Evolutionary conservation across 108 stramenopile species (phyloP).

Genomic region (Halocafeteria seosinensis): DNA sequence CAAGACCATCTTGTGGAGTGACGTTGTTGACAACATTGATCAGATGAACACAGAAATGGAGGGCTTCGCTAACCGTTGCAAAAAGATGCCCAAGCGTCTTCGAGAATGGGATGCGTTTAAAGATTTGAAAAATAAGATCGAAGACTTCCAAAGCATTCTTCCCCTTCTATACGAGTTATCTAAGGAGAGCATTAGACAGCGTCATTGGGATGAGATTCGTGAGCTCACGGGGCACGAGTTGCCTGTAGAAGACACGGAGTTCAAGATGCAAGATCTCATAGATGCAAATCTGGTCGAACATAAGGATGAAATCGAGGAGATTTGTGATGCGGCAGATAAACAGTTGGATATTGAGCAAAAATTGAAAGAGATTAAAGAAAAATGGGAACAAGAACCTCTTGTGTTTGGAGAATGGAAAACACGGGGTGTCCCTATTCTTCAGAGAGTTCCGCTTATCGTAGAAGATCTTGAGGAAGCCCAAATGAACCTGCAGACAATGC

Average conservation of each 20-base stretch:
- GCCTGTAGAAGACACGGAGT: slow-evolving; percentile 51
- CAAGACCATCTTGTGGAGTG: slow-evolving; percentile 56
- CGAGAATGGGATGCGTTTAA: slow-evolving; percentile 61
- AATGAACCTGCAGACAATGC: slow-evolving; percentile 66
- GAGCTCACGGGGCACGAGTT: slow-evolving; percentile 45
- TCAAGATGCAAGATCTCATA: slow-evolving; percentile 48
- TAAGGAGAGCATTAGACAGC: slow-evolving; percentile 56
- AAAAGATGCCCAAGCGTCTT: slow-evolving; percentile 60
- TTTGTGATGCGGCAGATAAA: slow-evolving; percentile 69
- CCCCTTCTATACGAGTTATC: slow-evolving; percentile 61
- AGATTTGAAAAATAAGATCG: slow-evolving; percentile 53
- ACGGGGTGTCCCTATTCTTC: slow-evolving; percentile 46
- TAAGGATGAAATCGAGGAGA: slow-evolving; percentile 56
- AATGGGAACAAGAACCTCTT: slow-evolving; percentile 51
- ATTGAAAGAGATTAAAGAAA: slow-evolving; percentile 48
- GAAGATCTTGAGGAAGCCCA: slow-evolving; percentile 75
- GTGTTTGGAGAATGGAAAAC: slow-evolving; percentile 61
- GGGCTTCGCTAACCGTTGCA: slow-evolving; percentile 48
- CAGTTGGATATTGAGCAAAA: slow-evolving; percentile 60
- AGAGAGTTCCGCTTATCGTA: slow-evolving; percentile 51
- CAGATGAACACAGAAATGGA: slow-evolving; percentile 62
- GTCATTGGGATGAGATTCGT: slow-evolving; percentile 69
- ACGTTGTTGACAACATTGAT: slow-evolving; percentile 44
- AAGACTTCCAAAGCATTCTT: slow-evolving; percentile 59
- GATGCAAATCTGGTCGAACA: slow-evolving; percentile 35